Evolutionary conservation across 2,329 filamentous ascomycete genomes (phyloP).

Genomic region (Aureobasidium sp.): DNA sequence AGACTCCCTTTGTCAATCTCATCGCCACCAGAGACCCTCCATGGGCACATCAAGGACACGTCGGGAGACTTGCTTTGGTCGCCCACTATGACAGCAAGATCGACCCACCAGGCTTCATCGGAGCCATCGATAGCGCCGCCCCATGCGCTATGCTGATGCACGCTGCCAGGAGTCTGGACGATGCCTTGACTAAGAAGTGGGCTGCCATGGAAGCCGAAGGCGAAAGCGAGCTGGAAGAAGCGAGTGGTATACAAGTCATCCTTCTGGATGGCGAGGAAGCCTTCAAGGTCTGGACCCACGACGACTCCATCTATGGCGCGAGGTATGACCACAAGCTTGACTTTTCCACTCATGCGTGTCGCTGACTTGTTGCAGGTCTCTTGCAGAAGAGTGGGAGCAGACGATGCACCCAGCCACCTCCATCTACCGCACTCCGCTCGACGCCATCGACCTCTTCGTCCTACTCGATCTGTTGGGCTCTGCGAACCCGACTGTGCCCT

Average conservation of each 20-base stretch:
- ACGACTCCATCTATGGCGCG: conserved; percentile 83
- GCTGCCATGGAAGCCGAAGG: conserved; percentile 55
- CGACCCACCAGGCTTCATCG: conserved; percentile 77
- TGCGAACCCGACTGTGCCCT: conserved; percentile 63
- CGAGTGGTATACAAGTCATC: conserved; percentile 79
- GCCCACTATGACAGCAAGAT: conserved; percentile 91
- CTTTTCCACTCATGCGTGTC: not conserved
- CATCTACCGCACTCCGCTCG: conserved; percentile 66
- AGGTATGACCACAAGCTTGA: conserved; percentile 44
- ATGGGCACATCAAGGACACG: conserved; percentile 65
- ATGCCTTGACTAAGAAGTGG: conserved; percentile 76
- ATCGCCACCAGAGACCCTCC: conserved; percentile 85
- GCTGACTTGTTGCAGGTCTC: conserved; percentile 39
- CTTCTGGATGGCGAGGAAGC: conserved; percentile 93
- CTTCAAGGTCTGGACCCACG: conserved; percentile 69
- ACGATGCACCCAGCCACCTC: conserved; percentile 63
- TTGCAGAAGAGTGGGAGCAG: conserved; percentile 76
- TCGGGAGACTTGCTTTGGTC: conserved; percentile 74
- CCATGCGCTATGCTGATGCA: conserved; percentile 93
- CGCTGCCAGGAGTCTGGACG: conserved; percentile 71
- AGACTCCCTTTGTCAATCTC: conserved; percentile 80
- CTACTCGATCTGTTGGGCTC: conserved; percentile 84
- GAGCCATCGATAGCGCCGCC: conserved; percentile 86
- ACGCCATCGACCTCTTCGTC: conserved; percentile 79
- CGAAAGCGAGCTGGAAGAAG: conserved; percentile 54